Evolutionary conservation across 2,329 filamentous ascomycete species (phyloP).

Genomic region (Pseudogymnoascus sp.): DNA sequence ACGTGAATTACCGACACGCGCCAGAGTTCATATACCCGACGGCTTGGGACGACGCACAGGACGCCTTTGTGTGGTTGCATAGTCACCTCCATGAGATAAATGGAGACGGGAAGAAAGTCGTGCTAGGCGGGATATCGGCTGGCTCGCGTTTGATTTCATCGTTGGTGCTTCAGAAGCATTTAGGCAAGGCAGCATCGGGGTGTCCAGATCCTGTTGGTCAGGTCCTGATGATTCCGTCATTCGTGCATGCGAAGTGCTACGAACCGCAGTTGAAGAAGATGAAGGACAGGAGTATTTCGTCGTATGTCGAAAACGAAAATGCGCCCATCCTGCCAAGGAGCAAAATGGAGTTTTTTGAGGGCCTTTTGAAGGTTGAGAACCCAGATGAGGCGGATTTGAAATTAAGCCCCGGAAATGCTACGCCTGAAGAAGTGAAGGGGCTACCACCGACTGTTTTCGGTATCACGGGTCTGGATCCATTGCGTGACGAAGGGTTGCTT

Average conservation of each 20-base stretch:
- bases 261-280: constrained; percentile 30
- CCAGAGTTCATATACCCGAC: constrained; percentile 34
- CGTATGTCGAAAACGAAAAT: constrained; percentile 38
- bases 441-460: constrained; percentile 41
- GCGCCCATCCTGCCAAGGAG: constrained; percentile 44
- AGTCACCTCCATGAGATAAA: constrained; percentile 34
- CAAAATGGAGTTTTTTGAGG: constrained; percentile 25
- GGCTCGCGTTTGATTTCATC: constrained; percentile 40
- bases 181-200: constrained; percentile 16
- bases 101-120: constrained; percentile 34
- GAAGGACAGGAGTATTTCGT: constrained; percentile 36
- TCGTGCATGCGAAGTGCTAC: constrained; percentile 29
- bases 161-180: constrained; percentile 35
- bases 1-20: constrained; percentile 38
- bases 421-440: constrained; percentile 34
- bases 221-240: constrained; percentile 43
- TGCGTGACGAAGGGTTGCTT: constrained; percentile 44
- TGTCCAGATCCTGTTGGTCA: constrained; percentile 34
- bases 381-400: constrained; percentile 29
- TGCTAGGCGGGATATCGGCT: constrained; percentile 45
- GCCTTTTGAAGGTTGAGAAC: constrained; percentile 17
- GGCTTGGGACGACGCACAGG: neutral
- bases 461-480: constrained; percentile 40
- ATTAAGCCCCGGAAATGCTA: constrained; percentile 29
- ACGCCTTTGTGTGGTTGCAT: constrained; percentile 41